phyloP scores from a whole-genome alignment of 2,329 filamentous ascomycete species.

The Colletotrichum australisinense region DNA sequence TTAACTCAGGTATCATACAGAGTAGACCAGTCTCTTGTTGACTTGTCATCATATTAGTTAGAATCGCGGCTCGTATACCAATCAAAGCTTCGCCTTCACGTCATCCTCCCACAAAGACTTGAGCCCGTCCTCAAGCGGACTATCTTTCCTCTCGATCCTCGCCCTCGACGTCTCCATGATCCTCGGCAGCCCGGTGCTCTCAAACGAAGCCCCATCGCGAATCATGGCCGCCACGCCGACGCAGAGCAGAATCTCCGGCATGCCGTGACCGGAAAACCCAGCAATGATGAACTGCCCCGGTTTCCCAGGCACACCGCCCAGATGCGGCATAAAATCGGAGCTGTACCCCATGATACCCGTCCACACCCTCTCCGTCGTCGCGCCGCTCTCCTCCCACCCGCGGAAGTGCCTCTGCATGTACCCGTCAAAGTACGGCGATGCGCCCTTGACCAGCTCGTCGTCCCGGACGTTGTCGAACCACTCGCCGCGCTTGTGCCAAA shows the following conservation, averaged over 20 bases:
- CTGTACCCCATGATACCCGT: slow-evolving; percentile 55
- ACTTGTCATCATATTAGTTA: background rate
- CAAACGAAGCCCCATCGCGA: background rate
- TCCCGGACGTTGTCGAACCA: slow-evolving; percentile 62
- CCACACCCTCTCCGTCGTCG: slow-evolving; percentile 47
- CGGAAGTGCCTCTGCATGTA: slow-evolving; percentile 60
- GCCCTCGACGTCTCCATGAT: background rate
- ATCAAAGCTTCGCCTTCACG: background rate
- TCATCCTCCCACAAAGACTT: background rate
- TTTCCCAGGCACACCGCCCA: slow-evolving; percentile 55
- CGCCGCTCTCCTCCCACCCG: slow-evolving; percentile 59
- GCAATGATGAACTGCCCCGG: slow-evolving; percentile 54
- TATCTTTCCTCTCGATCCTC: background rate
- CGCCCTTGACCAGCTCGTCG: slow-evolving; percentile 53
- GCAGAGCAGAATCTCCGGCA: background rate
- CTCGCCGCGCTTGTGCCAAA: slow-evolving; percentile 43
- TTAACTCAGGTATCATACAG: background rate
- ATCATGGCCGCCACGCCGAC: background rate
- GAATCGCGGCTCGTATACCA: too few relatives aligned
- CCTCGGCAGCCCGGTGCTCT: background rate
- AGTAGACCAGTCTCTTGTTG: background rate
- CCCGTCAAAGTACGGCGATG: slow-evolving; percentile 55
- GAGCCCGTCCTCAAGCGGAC: background rate
- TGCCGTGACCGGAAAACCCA: slow-evolving; percentile 54
- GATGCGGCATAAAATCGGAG: slow-evolving; percentile 52